Conservation (phyloP, 768 basidiomycete genomes). For the Brasilioporus rufonigricans region DNA sequence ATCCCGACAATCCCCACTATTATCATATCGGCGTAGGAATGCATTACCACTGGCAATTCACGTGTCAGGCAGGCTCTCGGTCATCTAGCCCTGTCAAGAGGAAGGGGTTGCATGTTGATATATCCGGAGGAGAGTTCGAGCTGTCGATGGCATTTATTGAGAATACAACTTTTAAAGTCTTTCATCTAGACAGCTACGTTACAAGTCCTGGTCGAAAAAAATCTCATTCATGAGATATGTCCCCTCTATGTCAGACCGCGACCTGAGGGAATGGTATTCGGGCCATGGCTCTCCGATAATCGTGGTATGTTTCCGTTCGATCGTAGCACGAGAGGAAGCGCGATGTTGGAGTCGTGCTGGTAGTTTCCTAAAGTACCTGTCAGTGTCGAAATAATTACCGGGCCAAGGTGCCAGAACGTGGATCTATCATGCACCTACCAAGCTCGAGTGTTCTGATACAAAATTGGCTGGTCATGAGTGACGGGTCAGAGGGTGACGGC, state of each 20-base stretch:
- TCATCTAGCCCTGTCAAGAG: too few species aligned
- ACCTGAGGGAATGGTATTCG: not conserved
- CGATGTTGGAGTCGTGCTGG: not conserved
- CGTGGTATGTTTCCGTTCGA: not conserved
- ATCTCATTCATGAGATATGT: not conserved
- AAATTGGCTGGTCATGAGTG: conserved; percentile 14
- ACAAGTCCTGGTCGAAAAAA: too few species aligned
- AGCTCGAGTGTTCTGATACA: not conserved
- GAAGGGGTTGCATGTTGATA: too few species aligned
- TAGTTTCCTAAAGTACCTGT: not conserved
- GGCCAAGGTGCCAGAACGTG: too few species aligned
- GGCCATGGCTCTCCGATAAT: not conserved
- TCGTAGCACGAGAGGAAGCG: not conserved
- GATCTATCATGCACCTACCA: not conserved
- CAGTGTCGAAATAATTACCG: not conserved
- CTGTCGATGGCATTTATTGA: too few species aligned
- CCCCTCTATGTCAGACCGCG: too few species aligned
- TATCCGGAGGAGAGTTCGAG: too few species aligned
- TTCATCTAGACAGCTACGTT: too few species aligned
- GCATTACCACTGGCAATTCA: not conserved
- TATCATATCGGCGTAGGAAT: not conserved
- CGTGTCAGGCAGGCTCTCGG: too few species aligned
- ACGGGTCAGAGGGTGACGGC: not conserved
- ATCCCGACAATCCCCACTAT: conserved; percentile 22
- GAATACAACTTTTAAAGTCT: too few species aligned